Evolutionary conservation across 352 stramenopile species (phyloP), one percentile per base, ranked within the genome.

Genomic region (Detonula confervacea): DNA sequence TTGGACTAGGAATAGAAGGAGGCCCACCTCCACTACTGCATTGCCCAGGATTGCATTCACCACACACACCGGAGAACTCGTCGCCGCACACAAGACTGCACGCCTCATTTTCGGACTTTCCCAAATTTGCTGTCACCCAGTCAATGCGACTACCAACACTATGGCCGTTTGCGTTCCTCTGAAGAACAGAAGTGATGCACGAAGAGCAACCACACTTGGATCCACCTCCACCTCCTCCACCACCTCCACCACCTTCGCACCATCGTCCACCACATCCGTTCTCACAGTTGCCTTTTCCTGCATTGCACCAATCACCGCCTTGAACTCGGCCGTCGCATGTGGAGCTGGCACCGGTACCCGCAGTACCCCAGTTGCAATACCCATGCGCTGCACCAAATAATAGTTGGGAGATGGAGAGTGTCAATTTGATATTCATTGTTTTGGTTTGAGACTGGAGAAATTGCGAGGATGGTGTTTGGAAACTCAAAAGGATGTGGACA

Each of bases 241-340:
- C 14, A 74, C 67, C 44, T 27, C 57, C n/a, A 62, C 52, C 30
- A 86, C 68, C 56, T 90, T 57, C 49, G 5, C 33, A 79, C 22
- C 9, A 81, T 61, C 14, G 72, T 70, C 9, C 11, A 42, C 33
- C 11, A 11, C 33, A 42, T 5, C 33, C 33, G 5, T 12, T 42
- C 33, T 42, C 11, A 11, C 33, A 42, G 33, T 42, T 42, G 33
- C 33, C 11, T 42, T 42, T 5, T 5, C 33, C 7, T 24, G n/a
- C 44, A 61, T 49, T 56, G n/a, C 46, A 27, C 42, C 11, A 22
- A 4, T 56, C 47, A 42, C 33, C 33, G 11, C 33, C 33, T 42
- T 42, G 33, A 12, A 42, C 33, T 11, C 33, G 33, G 33, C 33
- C 33, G 33, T 42, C 33, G 11, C 33, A 42, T 42, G 11, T 42